Evolutionary conservation across 805 yeast genomes (phyloP), one percentile per base, ranked within the genome.

Genomic region (Komagataella populi): DNA sequence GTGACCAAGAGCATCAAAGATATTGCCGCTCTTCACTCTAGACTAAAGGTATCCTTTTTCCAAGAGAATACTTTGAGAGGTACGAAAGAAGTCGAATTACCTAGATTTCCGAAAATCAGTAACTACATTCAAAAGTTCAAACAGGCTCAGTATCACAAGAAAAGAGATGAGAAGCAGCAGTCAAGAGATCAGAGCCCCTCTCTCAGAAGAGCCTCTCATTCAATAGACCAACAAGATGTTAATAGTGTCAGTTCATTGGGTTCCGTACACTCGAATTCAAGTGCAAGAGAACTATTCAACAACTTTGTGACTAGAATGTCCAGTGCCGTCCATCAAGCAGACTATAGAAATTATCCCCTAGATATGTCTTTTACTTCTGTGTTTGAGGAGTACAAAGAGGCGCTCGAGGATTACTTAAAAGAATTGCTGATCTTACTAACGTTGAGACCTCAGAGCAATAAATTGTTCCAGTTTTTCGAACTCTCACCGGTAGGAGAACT

Each of bases 401-500:
- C 70, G 18, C 68, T 93, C 46, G 89, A 85, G 56, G 70, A 71
- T 3, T 93, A 90, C 62, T 71, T 93, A 51, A 77, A 79, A 48
- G 72, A 76, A 16, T 67, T 93, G 54, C 74, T 84, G 50, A 65
- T 71, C 16, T 68, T 76, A 4, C 73, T 87, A 48, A 75, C 83
- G 1, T 72, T 88, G 60, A 76, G 83, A 49, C 87, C 96, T 0
- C 96, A 87, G 59, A 81, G 95, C 0, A 89, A 88, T 60, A 73
- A 84, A 53, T 63, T 93, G 8, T 84, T 93, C 59, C 90, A 84
- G 55, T 93, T 93, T 63, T 79, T 91, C 54, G 99, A 93, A 60
- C 68, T 93, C 14, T 89, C 97, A 0, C 95, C 96, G 0, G 77
- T 93, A 56, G 87, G 96, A 6, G 80, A 93, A 6, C 70, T 89